A percentile compares a stretch with the other conserved stretches of the same genome.
These are phyloP conservation scores for Plantago ovata DNA, from an alignment of 257 asterid species.

Conservation along the genomic window DNA sequence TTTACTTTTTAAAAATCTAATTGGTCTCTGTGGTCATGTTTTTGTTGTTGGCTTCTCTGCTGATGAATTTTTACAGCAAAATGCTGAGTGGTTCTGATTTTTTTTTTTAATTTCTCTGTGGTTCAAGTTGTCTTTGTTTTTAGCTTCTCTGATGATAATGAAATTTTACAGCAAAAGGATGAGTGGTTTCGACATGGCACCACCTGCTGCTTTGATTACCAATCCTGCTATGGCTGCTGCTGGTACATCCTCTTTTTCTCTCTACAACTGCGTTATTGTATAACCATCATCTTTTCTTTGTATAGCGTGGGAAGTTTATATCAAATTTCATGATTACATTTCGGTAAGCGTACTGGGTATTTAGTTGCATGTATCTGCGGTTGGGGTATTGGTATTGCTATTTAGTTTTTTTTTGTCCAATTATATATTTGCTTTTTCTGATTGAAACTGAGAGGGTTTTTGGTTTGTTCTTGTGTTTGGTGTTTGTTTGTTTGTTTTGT, in stretches of 20 bases:
- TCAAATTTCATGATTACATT: conserved; percentile 67
- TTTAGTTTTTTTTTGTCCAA: conserved; percentile 42
- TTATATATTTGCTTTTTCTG: conserved; percentile 61
- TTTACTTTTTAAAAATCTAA: no score
- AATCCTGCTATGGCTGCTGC: conserved; percentile 43
- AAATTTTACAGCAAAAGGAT: conserved; percentile 75
- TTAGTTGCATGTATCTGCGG: conserved; percentile 34
- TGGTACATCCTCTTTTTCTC: conserved; percentile 46
- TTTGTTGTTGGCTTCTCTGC: conserved; percentile 16
- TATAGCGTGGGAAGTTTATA: conserved; percentile 80
- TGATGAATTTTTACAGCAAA: conserved; percentile 55
- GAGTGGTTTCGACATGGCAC: conserved; percentile 99
- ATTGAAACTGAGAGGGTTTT: conserved; percentile 86
- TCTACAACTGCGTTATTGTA: conserved; percentile 14
- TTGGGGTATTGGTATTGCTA: conserved; percentile 41
- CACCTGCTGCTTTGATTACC: conserved; percentile 70
- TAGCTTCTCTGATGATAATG: conserved; percentile 16
- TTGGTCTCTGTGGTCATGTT: no score
- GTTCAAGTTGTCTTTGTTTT: background rate
- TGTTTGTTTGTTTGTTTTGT: conserved; percentile 98
- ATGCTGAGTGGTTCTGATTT: conserved; percentile 96
- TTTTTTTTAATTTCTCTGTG: no score
- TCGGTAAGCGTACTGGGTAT: conserved; percentile 82
- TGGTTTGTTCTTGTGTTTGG: conserved; percentile 97
- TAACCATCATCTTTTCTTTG: conserved; percentile 46